Conservation (phyloP, 768 basidiomycete species). For the Xanthoconium purpureum region DNA sequence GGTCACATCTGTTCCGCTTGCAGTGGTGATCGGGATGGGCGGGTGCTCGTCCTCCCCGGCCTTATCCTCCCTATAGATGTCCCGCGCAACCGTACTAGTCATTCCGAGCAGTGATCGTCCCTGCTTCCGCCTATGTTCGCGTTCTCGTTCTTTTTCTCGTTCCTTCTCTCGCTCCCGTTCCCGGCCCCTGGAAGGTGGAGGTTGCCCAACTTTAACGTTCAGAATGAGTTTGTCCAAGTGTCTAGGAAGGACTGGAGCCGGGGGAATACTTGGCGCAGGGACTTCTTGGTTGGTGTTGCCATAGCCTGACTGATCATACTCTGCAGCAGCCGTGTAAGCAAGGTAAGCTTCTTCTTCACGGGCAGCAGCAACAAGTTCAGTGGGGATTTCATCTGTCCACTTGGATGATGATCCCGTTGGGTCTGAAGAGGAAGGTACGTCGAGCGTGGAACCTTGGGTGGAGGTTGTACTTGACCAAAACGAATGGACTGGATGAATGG, state of each 20-base stretch:
- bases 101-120: slow-evolving; percentile 35
- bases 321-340: slow-evolving; percentile 31
- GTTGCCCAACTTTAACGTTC: slow-evolving; percentile 46
- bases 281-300: slow-evolving; percentile 37
- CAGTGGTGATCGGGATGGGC: slow-evolving; percentile 36
- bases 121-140: slow-evolving; percentile 30
- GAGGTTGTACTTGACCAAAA: slow-evolving; percentile 44
- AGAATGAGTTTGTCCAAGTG: slow-evolving; percentile 94
- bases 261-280: slow-evolving; percentile 78
- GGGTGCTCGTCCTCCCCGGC: slow-evolving; percentile 20
- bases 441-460: slow-evolving; percentile 31
- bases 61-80: slow-evolving; percentile 25
- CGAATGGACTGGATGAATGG: slow-evolving; percentile 32
- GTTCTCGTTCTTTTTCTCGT: slow-evolving; percentile 34
- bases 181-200: slow-evolving; percentile 32
- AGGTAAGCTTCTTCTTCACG: slow-evolving; percentile 81
- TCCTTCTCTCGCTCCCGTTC: slow-evolving; percentile 37
- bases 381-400: slow-evolving; percentile 83
- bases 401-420: slow-evolving; percentile 31
- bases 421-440: slow-evolving; percentile 25
- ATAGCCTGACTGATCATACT: slow-evolving; percentile 33
- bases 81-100: slow-evolving; percentile 33
- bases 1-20: slow-evolving; percentile 39
- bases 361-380: slow-evolving; percentile 74
- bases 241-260: slow-evolving; percentile 82